Evolutionary conservation across 2,329 filamentous ascomycete genomes (phyloP), one percentile per base, ranked within the genome.

Genomic region (Botrytis paeoniae): DNA sequence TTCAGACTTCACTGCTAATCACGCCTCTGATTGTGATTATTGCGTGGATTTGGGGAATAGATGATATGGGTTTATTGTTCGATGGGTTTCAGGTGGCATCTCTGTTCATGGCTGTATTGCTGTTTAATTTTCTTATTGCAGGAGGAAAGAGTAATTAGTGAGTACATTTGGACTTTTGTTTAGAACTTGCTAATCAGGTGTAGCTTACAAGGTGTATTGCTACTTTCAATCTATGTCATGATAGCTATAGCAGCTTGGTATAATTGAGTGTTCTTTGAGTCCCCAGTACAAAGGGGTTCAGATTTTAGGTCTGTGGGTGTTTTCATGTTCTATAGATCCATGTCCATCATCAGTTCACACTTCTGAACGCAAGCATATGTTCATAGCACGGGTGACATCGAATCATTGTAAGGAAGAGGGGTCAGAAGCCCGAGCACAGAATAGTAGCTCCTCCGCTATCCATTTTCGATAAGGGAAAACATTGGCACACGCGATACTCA

Each of bases 1-100:
- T 94, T 79, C 92, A 94, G 82, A 94, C 94, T 77, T 92, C 92
- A 29, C 85, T 94, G 62, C 89, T 94, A 62, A 91, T 94, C 63
- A 94, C 92, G 1, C 92, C 92, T 0, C 91, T 92, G 82, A 84
- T 94, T 62, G 92, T 94, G 70, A 89, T 94, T 75, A 85, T 94
- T 57, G 92, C 91, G 75, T 66, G 64, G 64, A 51, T 66, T 29
- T 94, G 92, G 92, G 86, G 69, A 22, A 66, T 71, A 25, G 69
- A 71, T 39, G 60, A 71, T 66, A 71, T 64, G 60, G 45, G 60
- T 8, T 39, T 71, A 4, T 25, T 71, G 45, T 70, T 62, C 32
- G 69, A 64, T 54, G 69, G 39, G 14, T 65, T 71, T 4, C 69
- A 71, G 41, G 60, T 64, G 16, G 59, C 22, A 4, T 61, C 60